Conservation (phyloP, 1,284 basidiomycete species). For the Ustilago shanxiensis region DNA sequence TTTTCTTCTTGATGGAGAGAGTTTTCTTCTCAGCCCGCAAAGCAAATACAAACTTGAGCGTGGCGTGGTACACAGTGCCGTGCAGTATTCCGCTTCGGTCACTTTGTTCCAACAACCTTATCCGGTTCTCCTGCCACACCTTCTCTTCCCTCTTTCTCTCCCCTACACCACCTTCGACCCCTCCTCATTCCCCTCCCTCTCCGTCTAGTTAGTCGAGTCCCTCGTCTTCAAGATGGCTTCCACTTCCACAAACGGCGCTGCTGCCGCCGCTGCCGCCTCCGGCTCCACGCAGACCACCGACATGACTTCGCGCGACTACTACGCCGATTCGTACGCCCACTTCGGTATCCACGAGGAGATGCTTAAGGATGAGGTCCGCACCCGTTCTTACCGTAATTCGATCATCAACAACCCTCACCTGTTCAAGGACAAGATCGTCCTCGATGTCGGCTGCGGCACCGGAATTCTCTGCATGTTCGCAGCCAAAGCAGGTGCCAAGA, state of each 20-base stretch:
- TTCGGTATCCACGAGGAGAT: constrained; percentile 79
- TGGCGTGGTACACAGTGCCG: no score
- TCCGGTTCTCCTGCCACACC: background rate
- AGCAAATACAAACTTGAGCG: background rate
- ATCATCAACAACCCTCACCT: constrained; percentile 95
- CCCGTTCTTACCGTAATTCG: constrained; percentile 91
- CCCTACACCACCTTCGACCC: background rate
- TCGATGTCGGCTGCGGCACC: constrained; percentile 98
- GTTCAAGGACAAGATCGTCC: constrained; percentile 82
- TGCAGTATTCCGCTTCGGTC: constrained; percentile 1
- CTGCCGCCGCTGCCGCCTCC: constrained; percentile 30
- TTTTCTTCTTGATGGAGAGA: constrained; percentile 7
- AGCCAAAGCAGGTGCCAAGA: constrained; percentile 94
- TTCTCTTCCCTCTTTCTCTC: constrained; percentile 6
- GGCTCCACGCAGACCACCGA: constrained; percentile 43
- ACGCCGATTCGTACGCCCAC: constrained; percentile 70
- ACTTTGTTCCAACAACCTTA: background rate
- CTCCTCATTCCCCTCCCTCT: background rate
- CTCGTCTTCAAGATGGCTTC: constrained; percentile 48
- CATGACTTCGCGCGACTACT: constrained; percentile 68
- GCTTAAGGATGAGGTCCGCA: constrained; percentile 97
- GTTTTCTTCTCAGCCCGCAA: background rate
- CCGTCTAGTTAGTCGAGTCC: background rate
- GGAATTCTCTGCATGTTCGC: constrained; percentile 99
- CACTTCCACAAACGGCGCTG: constrained; percentile 46